phyloP scores from a whole-genome alignment of 169 alveolate genomes.

The Plasmodium coatneyi region DNA sequence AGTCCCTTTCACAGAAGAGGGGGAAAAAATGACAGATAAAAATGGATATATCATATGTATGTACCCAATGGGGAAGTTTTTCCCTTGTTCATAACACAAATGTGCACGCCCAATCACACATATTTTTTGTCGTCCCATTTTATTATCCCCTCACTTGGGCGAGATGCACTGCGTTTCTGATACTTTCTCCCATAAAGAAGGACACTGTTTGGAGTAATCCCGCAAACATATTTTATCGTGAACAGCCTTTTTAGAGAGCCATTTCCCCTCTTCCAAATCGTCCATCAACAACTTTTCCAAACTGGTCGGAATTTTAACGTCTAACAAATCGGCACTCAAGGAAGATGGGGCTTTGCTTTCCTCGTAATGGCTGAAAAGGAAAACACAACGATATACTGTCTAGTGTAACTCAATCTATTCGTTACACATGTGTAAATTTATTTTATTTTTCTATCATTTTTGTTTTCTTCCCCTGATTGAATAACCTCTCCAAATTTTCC shows the following conservation, averaged over 20 bases:
- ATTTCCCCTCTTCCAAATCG: conserved; percentile 53
- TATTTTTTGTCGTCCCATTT: neutral
- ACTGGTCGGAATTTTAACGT: conserved; percentile 28
- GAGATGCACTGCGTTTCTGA: conserved; percentile 61
- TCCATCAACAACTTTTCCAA: conserved; percentile 58
- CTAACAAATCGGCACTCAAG: conserved; percentile 57
- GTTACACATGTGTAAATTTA: neutral
- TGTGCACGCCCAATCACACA: neutral
- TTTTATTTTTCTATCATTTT: neutral
- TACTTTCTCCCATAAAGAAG: conserved; percentile 58
- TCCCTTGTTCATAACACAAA: neutral
- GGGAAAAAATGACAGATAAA: neutral
- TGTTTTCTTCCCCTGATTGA: neutral
- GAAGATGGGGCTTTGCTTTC: conserved; percentile 41
- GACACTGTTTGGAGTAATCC: conserved; percentile 62
- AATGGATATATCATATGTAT: neutral
- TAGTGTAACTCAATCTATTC: neutral
- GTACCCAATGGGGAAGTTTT: neutral
- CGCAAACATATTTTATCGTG: conserved; percentile 65
- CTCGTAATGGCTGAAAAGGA: conserved; percentile 43
- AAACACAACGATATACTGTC: neutral
- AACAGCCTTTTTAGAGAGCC: conserved; percentile 49
- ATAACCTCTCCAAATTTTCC: conserved; percentile 55
- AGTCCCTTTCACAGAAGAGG: conserved; percentile 18
- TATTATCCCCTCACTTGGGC: conserved; percentile 30